phyloP scores from a whole-genome alignment of 208 protist species.

The Leishmania turanica region DNA sequence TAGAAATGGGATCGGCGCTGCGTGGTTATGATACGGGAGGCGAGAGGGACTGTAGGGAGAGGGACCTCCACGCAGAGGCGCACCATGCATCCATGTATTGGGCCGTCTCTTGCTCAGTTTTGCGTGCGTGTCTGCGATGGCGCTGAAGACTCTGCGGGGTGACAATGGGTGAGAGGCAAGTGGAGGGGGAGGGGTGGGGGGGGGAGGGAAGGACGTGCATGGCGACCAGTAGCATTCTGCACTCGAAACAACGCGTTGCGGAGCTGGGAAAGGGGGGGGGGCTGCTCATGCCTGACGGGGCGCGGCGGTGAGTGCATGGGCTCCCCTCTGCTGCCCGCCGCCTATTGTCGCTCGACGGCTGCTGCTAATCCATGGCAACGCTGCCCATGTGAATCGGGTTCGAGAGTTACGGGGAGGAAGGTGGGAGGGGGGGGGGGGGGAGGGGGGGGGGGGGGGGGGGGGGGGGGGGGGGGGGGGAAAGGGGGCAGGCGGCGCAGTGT shows the following conservation, averaged over 20 bases:
- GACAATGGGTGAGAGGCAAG: too few relatives aligned
- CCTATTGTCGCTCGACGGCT: neutral
- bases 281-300: neutral
- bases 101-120: neutral
- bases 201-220: neutral
- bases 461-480: neutral
- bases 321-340: neutral
- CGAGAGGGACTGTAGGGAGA: too few relatives aligned
- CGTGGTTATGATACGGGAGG: too few relatives aligned
- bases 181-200: neutral
- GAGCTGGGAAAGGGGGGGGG: neutral
- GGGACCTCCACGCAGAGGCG: too few relatives aligned
- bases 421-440: neutral
- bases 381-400: neutral
- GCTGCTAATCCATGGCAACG: neutral
- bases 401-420: neutral
- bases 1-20: neutral
- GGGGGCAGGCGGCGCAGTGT: neutral
- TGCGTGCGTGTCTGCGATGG: neutral
- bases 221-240: neutral
- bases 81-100: neutral
- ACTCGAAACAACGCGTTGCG: neutral
- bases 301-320: neutral
- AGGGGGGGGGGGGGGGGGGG: neutral
- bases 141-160: neutral